A percentile compares a stretch with the other conserved stretches of the same genome.
Evolutionary conservation across 2,329 filamentous ascomycete species (phyloP).

Genomic region (Trichoderma asperellum): DNA sequence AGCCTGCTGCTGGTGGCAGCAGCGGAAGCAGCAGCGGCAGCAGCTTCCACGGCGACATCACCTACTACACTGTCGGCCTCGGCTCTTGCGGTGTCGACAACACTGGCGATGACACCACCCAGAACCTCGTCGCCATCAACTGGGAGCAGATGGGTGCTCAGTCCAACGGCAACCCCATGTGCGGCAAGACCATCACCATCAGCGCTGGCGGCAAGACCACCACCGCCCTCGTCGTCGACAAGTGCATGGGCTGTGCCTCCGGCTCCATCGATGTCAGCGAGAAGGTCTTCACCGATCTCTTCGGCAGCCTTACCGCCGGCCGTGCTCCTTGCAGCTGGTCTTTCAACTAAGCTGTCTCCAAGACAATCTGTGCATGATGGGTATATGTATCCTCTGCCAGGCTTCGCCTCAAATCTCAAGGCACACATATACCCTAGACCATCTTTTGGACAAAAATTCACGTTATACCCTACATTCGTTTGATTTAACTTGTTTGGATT

Average conservation of each 20-base stretch:
- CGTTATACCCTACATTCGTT: constrained; percentile 28
- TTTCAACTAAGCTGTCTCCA: constrained; percentile 45
- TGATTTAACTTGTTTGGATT: constrained; percentile 21
- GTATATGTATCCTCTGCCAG: neutral
- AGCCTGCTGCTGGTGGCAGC: constrained; percentile 16
- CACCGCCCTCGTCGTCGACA: constrained; percentile 68
- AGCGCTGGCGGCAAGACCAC: constrained; percentile 60
- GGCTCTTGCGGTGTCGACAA: constrained; percentile 70
- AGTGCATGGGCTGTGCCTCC: constrained; percentile 70
- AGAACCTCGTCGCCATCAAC: constrained; percentile 72
- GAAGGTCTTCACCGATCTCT: constrained; percentile 59
- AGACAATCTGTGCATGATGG: neutral
- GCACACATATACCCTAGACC: constrained; percentile 28
- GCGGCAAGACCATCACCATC: constrained; percentile 70
- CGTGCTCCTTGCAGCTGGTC: constrained; percentile 51
- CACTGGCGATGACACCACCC: constrained; percentile 55
- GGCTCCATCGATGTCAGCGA: constrained; percentile 64
- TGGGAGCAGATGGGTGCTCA: constrained; percentile 62
- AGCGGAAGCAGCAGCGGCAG: constrained; percentile 30
- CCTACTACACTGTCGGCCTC: constrained; percentile 72
- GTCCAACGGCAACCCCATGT: constrained; percentile 72
- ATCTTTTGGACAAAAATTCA: constrained; percentile 9
- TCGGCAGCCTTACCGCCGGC: constrained; percentile 50
- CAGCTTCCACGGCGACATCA: constrained; percentile 65
- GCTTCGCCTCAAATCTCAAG: neutral